A percentile compares a stretch with the other conserved stretches of the same genome.
Conservation (phyloP, 2,329 filamentous ascomycete genomes). For the Venturia aucupariae region DNA sequence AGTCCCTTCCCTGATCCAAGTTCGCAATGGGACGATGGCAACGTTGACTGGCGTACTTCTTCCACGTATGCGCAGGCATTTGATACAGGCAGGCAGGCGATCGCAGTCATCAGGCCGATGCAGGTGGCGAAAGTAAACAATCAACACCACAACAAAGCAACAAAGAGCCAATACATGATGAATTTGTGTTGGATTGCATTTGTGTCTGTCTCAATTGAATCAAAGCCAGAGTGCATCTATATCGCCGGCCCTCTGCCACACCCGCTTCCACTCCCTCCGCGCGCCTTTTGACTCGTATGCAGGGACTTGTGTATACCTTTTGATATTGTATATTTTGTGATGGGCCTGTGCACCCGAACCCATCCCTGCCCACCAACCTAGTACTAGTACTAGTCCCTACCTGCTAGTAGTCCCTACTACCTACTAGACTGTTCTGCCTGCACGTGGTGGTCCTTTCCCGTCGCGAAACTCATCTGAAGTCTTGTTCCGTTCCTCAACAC, state of each 20-base stretch:
- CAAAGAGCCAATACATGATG: no score
- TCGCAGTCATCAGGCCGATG: no score
- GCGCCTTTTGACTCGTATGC: neutral
- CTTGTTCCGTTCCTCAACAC: neutral
- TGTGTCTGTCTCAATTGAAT: neutral
- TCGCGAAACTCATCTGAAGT: neutral
- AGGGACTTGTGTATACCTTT: neutral
- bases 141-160: neutral
- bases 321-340: neutral
- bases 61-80: no score
- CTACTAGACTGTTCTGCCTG: no score
- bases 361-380: no score
- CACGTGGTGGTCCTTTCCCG: constrained; percentile 6
- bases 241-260: neutral
- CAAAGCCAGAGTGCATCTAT: neutral
- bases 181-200: no score
- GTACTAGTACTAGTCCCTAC: no score
- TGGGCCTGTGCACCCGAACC: neutral
- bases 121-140: neutral
- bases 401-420: no score
- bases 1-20: no score
- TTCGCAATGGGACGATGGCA: no score
- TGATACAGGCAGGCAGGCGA: no score
- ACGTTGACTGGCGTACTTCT: no score
- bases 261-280: neutral